Evolutionary conservation across 208 protist species (phyloP).

Genomic region (Acanthamoeba triangularis): DNA sequence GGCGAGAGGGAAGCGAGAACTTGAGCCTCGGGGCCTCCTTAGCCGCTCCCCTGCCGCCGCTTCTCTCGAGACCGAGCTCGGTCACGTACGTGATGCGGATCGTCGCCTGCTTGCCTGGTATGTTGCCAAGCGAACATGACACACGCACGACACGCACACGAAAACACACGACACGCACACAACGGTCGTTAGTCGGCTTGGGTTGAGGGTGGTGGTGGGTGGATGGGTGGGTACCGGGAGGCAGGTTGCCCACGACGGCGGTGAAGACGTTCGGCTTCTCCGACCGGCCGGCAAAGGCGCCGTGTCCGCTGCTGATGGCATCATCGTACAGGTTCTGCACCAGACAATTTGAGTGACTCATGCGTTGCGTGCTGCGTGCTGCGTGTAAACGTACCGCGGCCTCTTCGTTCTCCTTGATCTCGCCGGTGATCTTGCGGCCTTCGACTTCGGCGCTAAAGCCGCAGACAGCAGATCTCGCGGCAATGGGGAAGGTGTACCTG

Average conservation of each 20-base stretch:
- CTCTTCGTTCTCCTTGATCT: slow-evolving; percentile 58
- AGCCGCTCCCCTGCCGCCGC: not conserved
- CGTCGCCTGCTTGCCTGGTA: slow-evolving; percentile 11
- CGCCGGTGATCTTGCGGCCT: not conserved
- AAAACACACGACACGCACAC: not conserved
- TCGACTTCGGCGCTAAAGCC: slow-evolving; percentile 41
- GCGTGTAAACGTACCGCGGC: not conserved
- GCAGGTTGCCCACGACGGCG: slow-evolving; percentile 18
- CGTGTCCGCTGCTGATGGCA: slow-evolving; percentile 7
- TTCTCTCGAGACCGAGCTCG: not conserved
- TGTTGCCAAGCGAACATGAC: not conserved
- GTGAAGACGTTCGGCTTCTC: slow-evolving; percentile 50
- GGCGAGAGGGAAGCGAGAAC: slow-evolving; percentile 26
- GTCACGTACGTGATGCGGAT: slow-evolving; percentile 49
- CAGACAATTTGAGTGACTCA: not conserved
- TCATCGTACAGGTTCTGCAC: slow-evolving; percentile 29
- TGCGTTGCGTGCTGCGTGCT: not conserved
- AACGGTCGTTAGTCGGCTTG: no score
- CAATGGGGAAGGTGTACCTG: slow-evolving; percentile 2
- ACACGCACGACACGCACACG: not conserved
- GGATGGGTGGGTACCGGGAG: not conserved
- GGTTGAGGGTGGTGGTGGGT: not conserved
- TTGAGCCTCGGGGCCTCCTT: not conserved
- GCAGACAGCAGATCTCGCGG: not conserved
- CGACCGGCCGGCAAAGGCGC: not conserved